Evolutionary conservation across 768 basidiomycete genomes (phyloP).

Genomic region (Chlorophyllum brunneum): DNA sequence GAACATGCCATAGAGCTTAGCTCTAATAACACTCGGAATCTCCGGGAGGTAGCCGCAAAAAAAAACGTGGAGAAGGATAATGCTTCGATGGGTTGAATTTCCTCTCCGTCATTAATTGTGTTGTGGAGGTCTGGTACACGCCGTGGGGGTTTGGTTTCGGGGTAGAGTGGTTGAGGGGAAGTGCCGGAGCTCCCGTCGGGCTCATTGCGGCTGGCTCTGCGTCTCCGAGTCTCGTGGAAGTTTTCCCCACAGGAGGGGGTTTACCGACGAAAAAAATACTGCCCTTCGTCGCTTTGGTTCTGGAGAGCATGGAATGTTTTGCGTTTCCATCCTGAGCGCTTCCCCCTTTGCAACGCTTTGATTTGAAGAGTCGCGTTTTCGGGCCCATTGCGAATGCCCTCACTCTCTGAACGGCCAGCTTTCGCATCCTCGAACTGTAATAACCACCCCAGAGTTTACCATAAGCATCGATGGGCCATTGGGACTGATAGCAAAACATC

Average conservation of each 20-base stretch:
- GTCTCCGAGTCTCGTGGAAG: not conserved
- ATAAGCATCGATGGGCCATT: conserved; percentile 10
- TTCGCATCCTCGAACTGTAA: conserved; percentile 1
- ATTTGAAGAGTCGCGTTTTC: not conserved
- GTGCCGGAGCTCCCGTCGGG: not conserved
- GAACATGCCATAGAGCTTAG: not conserved
- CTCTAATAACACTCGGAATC: not conserved
- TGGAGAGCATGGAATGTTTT: not conserved
- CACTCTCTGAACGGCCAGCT: too few relatives aligned
- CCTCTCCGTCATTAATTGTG: not conserved
- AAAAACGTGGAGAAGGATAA: conserved; percentile 1
- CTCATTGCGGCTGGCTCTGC: not conserved
- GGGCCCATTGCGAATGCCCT: conserved; percentile 1
- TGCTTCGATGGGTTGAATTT: too few relatives aligned
- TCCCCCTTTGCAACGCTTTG: not conserved
- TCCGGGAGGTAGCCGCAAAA: conserved; percentile 8
- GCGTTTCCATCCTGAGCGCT: not conserved
- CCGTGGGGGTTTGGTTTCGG: not conserved
- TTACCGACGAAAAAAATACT: conserved; percentile 7
- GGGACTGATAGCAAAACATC: not conserved
- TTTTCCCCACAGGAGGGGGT: not conserved
- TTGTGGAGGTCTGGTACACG: not conserved
- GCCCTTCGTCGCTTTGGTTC: not conserved
- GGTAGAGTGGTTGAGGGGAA: not conserved
- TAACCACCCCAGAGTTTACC: not conserved